Percentiles rank a stretch among this genome's conserved stretches.
Conservation (phyloP, 2,329 filamentous ascomycete genomes). For the Plectosphaerella plurivora region DNA sequence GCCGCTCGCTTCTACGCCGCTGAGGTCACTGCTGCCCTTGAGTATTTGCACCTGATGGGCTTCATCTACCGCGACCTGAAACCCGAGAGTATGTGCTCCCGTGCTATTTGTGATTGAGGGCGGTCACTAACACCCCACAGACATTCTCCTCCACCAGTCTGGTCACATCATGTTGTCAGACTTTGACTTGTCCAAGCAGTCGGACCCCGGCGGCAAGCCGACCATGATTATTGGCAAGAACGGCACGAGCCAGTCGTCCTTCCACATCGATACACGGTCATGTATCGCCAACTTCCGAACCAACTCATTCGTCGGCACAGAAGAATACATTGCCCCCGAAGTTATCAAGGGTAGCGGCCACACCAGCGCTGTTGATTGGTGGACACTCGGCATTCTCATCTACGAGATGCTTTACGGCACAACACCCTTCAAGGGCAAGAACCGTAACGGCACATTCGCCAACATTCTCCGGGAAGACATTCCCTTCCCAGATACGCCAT, state of each 20-base stretch:
- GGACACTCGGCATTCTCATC: constrained; percentile 94
- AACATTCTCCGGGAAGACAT: constrained; percentile 96
- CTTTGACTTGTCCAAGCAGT: constrained; percentile 98
- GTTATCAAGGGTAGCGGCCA: constrained; percentile 98
- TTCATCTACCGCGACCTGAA: constrained; percentile 99
- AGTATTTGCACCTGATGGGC: constrained; percentile 97
- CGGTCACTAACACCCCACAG: constrained; percentile 36
- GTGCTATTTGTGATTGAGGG: background rate
- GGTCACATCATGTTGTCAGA: constrained; percentile 99
- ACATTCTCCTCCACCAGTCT: constrained; percentile 97
- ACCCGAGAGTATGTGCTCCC: constrained; percentile 75
- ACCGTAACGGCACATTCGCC: constrained; percentile 94
- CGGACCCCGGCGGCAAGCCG: constrained; percentile 88
- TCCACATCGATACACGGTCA: constrained; percentile 97
- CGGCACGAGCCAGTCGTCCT: constrained; percentile 76
- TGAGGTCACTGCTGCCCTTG: constrained; percentile 91
- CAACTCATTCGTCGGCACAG: constrained; percentile 96
- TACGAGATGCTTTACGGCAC: constrained; percentile 99
- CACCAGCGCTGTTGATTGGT: constrained; percentile 98
- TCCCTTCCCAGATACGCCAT: constrained; percentile 86
- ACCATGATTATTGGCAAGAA: constrained; percentile 96
- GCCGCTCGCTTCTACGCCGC: constrained; percentile 96
- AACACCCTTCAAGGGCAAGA: constrained; percentile 99
- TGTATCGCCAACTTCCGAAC: constrained; percentile 98
- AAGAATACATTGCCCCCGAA: constrained; percentile 98